phyloP scores from a whole-genome alignment of 2,329 filamentous ascomycete species.

The Sporothrix variecibatus region DNA sequence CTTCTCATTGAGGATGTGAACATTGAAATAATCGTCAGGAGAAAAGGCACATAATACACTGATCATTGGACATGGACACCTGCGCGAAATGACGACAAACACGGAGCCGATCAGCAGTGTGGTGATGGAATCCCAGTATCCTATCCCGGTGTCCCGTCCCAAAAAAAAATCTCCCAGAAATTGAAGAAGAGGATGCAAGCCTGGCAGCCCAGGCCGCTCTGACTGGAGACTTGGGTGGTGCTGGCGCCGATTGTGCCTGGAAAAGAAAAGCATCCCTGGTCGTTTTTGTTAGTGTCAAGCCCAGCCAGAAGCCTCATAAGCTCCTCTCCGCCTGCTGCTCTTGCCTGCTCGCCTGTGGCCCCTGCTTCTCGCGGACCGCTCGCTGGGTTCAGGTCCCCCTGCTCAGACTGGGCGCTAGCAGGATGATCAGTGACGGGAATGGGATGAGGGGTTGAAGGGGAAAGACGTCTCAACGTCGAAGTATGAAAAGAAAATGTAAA shows the following conservation, averaged over 20 bases:
- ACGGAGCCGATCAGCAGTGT: conserved; percentile 9
- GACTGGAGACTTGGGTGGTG: background rate
- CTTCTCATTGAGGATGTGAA: background rate
- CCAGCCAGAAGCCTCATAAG: no score
- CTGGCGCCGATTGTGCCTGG: conserved; percentile 4
- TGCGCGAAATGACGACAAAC: conserved; percentile 18
- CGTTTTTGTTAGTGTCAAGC: background rate
- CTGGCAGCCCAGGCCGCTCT: no score
- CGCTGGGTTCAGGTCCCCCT: background rate
- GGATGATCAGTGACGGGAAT: conserved; percentile 10
- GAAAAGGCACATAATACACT: background rate
- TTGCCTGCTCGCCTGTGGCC: background rate
- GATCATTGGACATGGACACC: background rate
- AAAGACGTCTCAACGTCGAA: background rate
- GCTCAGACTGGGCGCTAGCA: background rate
- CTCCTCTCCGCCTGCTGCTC: no score
- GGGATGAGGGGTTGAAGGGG: background rate
- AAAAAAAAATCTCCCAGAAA: background rate
- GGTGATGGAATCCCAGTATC: background rate
- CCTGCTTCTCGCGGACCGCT: background rate
- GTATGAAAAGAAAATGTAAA: background rate
- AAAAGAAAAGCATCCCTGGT: conserved; percentile 14
- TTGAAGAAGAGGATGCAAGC: background rate
- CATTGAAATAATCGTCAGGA: background rate
- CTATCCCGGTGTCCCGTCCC: no score